A percentile compares a stretch with the other conserved stretches of the same genome.
Evolutionary conservation across 495 filamentous ascomycete species (phyloP).

Genomic region (Neurospora sublineolata): DNA sequence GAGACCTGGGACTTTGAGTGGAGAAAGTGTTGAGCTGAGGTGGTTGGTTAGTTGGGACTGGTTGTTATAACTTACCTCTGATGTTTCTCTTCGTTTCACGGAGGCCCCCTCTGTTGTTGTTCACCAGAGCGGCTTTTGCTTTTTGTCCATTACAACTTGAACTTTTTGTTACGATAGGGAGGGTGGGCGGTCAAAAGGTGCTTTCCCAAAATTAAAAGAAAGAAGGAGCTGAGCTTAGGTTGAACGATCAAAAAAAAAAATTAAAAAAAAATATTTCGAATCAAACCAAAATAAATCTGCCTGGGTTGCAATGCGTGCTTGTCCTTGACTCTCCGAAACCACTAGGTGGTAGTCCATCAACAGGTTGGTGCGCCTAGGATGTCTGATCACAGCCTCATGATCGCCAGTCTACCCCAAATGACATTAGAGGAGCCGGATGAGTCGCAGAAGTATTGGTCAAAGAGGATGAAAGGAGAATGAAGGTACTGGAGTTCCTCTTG

Average conservation of each 20-base stretch:
- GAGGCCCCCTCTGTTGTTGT: not conserved
- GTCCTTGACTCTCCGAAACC: not conserved
- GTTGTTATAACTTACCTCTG: not conserved
- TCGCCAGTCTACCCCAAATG: not conserved
- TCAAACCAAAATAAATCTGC: not conserved
- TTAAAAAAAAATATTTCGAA: not conserved
- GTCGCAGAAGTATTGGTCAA: not conserved
- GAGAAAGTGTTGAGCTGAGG: slow-evolving; percentile 29
- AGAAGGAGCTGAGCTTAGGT: not conserved
- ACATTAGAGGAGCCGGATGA: not conserved
- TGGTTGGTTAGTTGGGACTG: too few relatives aligned
- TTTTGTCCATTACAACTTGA: not conserved
- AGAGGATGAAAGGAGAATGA: not conserved
- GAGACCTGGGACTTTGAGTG: slow-evolving; percentile 34
- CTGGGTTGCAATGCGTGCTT: not conserved
- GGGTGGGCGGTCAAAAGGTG: not conserved
- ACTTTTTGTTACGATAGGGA: not conserved
- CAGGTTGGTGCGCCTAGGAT: not conserved
- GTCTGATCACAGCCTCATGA: not conserved
- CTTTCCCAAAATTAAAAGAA: not conserved
- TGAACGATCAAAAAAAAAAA: not conserved
- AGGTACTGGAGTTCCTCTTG: not conserved
- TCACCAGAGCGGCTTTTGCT: not conserved
- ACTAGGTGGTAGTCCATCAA: not conserved
- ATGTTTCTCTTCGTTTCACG: not conserved